Evolutionary conservation across 1,284 basidiomycete genomes (phyloP), one percentile per base, ranked within the genome.

Genomic region (Microbotryum violaceum): DNA sequence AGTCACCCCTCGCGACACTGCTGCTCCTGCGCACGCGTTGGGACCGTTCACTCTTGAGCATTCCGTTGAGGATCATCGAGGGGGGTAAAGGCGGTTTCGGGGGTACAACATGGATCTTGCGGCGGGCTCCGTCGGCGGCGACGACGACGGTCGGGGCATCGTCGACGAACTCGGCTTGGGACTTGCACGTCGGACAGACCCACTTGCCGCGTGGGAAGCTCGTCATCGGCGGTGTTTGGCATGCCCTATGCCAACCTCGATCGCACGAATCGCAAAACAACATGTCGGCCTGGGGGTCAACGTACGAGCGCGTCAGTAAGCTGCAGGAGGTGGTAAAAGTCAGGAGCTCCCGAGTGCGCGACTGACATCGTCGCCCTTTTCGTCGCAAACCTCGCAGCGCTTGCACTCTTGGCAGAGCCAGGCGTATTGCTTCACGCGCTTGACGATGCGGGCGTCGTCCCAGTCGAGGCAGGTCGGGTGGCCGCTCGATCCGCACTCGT

Each of bases 351-450:
- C 20, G 21, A 49, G 54, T 20, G 42, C 49, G 9, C 58, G 3
- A 80, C 89, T 80, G 78, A 93, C 92, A 75, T 94, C 92, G 74
- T 91, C 86, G 42, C 87, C 90, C 74, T 92, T 91, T 73, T 85
- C 78, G 52, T 81, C 75, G 74, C 94, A 98, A 61, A 89, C 79
- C 76, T 96, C 91, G 75, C 94, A 98, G 57, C 80, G 85, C 79
- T 96, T 97, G 80, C 94, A 97, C 69, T 94, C 89, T 57, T 85
- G 82, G 74, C 94, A 98, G 67, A 82, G 82, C 94, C 94, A 98
- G 33, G 82, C 78, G 74, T 93, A 94, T 9, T 56, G 63, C 49
- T 66, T 61, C 7, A 70, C 70, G 67, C 70, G 72, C 20, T 67
- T 63, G 57, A 76, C 68, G 64, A 75, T 74, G n/a, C 67, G 62